Evolutionary conservation across 2,329 filamentous ascomycete genomes (phyloP), one percentile per base, ranked within the genome.

Genomic region (Colletotrichum zoysiae): DNA sequence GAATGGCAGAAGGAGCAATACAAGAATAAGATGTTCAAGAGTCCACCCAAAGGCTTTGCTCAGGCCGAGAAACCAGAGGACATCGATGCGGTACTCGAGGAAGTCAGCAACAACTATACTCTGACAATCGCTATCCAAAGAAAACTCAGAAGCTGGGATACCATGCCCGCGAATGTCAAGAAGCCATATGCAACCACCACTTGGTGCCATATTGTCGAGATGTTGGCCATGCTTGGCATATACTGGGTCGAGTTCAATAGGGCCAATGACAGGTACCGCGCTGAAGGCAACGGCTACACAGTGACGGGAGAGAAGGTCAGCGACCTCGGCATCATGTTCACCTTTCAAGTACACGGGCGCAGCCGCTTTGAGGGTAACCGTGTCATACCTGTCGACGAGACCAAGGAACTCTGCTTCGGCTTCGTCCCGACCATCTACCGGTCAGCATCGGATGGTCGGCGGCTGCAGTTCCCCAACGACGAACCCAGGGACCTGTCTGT

Each of bases 231-330:
- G 69, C 79, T 89, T 20, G 87, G 88, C 9, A 82, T 90, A 9
- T 84, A 90, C 77, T 90, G 88, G 88, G 87, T 86, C 73, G 85
- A 87, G 65, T 90, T 90, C 74, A 86, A 89, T 74, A 82, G 86
- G 44, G 83, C 78, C 11, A 79, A 78, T 16, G 85, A 88, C 74
- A 84, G 84, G 23, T 86, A 89, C 61, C 84, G 84, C n/a, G 87
- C 84, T 5, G 86, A 88, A 66, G 87, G 87, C 30, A 89, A 89
- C 73, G 87, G 87, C 3, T 88, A 84, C 76, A 81, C 87, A 72
- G 79, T 88, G 2, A 81, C 85, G 1, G 86, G 87, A 7, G 80
- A 82, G 56, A 79, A 84, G 33, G 76, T 85, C 3, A 77, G 78
- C 35, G 87, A 89, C 5, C 81, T 89, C 0, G 88, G 88, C 8